Evolutionary conservation across 2,329 filamentous ascomycete species (phyloP), one percentile per base, ranked within the genome.

Genomic region (Aspergillus pseudoviridinutans): DNA sequence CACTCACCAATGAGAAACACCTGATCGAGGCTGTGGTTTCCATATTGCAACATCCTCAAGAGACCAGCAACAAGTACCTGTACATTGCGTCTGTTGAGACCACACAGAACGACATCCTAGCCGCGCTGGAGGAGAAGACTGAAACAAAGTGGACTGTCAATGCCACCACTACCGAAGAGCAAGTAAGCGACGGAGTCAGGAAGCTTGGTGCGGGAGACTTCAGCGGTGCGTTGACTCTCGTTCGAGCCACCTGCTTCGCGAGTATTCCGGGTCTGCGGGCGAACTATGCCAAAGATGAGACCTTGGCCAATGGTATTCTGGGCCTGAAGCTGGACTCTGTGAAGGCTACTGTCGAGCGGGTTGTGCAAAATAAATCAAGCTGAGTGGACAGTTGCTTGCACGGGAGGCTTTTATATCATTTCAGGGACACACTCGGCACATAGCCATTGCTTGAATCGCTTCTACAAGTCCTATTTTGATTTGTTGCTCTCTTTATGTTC

Each of bases 11-110:
- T 28, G 73, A 85, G 0, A 62, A 70, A 4, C 76, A 80, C 20
- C 77, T 87, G 47, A 84, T 79, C 4, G 72, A 77, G 49, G 80
- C 83, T 0, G 77, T 86, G 0, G 78, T 78, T 7, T 76, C 78
- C 5, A 73, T 84, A 25, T 69, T 88, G 17, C 74, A 74, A 64
- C 78, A 71, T 42, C 76, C 80, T 0, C 75, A 78, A 1, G 71
- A 78, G 57, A 87, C 84, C 0, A 79, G 76, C 38, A 88, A 88
- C 68, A 77, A 81, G 59, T 83, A 85, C 67, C 68, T 89, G 29
- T 79, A 78, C 52, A 72, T 87, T 17, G 79, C 83, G 2, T 85
- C 81, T 0, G 84, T 87, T 62, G 79, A 79, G 29, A 79, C 81
- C 0, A 80, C 81, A 1, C 85, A 87, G 70, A 82, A 82, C 20